phyloP scores from a whole-genome alignment of 352 stramenopile genomes.

The Pythium utonaiense region DNA sequence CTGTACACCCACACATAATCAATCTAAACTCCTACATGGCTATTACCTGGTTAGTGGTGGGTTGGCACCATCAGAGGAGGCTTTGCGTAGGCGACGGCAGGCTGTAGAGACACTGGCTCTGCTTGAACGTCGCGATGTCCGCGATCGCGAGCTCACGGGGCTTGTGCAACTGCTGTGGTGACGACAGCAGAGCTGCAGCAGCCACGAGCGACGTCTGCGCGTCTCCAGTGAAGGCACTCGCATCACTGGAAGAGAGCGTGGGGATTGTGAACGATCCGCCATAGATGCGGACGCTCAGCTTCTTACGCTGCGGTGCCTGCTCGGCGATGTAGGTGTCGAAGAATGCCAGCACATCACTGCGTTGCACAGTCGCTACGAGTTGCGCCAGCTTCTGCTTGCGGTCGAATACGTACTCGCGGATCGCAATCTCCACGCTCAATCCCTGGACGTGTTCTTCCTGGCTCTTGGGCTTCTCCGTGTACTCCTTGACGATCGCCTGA shows the following conservation, averaged over 20 bases:
- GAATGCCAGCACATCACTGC: constrained; percentile 57
- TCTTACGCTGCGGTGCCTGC: constrained; percentile 29
- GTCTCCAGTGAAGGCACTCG: not conserved
- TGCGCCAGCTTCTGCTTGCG: constrained; percentile 35
- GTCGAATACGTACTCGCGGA: constrained; percentile 73
- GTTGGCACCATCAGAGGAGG: not conserved
- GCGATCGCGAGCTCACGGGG: constrained; percentile 1
- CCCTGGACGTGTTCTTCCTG: constrained; percentile 55
- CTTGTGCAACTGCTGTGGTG: not conserved
- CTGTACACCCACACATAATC: not conserved
- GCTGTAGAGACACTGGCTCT: constrained; percentile 13
- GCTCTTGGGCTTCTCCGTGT: constrained; percentile 71
- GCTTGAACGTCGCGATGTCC: constrained; percentile 17
- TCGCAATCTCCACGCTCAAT: constrained; percentile 60
- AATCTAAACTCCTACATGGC: not conserved
- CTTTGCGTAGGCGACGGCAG: constrained; percentile 6
- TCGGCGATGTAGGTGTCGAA: constrained; percentile 51
- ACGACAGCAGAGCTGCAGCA: not conserved
- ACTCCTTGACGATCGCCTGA: constrained; percentile 54
- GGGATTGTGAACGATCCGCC: constrained; percentile 17
- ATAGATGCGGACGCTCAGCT: constrained; percentile 60
- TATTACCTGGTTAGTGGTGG: not conserved
- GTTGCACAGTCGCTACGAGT: constrained; percentile 39
- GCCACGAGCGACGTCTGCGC: constrained; percentile 7
- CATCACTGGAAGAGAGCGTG: not conserved